Evolutionary conservation across 2,329 filamentous ascomycete genomes (phyloP), one percentile per base, ranked within the genome.

Genomic region (Colletotrichum godetiae): DNA sequence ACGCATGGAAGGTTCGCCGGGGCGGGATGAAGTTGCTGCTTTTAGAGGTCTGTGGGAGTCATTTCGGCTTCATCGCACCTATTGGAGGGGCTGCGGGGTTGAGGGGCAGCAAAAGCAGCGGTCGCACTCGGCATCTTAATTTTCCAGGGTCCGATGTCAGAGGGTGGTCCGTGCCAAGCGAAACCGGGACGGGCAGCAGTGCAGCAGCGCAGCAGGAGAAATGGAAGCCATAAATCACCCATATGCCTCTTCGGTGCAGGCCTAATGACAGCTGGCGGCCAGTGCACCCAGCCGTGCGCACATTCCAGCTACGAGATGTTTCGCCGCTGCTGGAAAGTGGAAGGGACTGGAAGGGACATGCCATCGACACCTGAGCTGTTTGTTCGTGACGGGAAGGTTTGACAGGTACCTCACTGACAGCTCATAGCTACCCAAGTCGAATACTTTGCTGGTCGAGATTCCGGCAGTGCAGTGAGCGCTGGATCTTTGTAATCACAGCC

Each of bases 31-130:
- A 63, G 55, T 73, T 60, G 70, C 70, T 65, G 70, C 70, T 73
- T 70, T 73, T 61, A 70, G 33, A 5, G 19, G 4, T 5, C 6
- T n/a, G 22, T 42, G 46, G 35, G 66, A 69, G 60, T 70, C 42
- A 60, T 56, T 37, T 53, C n/a, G 24, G 42, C 35, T 42, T 35
- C n/a, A 13, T 5, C 5, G 53, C 13, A n/a, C 24, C 42, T 19
- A 22, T 13, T 46, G 11, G 59, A 56, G n/a, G 12, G 35, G 58
- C 24, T 70, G 70, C 70, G 70, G 70, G 70, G 70, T 73, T 66
- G 70, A 73, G 70, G 70, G 70, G 70, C 60, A 58, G 46, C 67
- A 65, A 73, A 73, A 73, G 70, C 70, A 24, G 70, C 70, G 67
- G 13, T n/a, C 58, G 37, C 15, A 49, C 70, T 73, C 70, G 70